These are phyloP conservation scores for Monosporascus sp. DNA, from an alignment of 2,329 filamentous ascomycete genomes.

Conservation along the genomic window DNA sequence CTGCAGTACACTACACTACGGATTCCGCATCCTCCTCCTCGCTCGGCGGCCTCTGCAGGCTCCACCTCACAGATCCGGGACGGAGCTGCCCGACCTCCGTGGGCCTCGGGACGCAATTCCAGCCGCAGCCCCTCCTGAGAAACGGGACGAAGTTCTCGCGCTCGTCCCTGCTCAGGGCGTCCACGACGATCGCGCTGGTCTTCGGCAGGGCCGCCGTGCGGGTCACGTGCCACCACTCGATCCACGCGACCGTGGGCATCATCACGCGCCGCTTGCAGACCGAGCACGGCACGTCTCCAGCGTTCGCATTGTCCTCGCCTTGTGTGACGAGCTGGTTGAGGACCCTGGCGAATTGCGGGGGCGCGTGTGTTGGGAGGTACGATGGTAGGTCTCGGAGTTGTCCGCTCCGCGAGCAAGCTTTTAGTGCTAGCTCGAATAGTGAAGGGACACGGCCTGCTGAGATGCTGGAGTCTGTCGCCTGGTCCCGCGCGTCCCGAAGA, in stretches of 20 bases:
- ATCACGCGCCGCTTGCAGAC: conserved; percentile 45
- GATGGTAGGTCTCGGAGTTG: conserved; percentile 37
- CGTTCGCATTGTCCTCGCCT: conserved; percentile 31
- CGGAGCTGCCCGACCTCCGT: background rate
- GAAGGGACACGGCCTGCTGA: conserved; percentile 38
- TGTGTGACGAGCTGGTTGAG: conserved; percentile 36
- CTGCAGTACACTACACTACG: background rate
- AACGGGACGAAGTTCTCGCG: background rate
- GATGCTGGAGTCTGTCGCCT: background rate
- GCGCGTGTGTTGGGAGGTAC: conserved; percentile 36
- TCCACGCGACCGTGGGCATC: conserved; percentile 51
- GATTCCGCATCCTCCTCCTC: background rate
- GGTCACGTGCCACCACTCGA: conserved; percentile 55
- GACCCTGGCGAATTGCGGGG: conserved; percentile 33
- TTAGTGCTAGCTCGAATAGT: conserved; percentile 46
- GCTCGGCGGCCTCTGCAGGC: background rate
- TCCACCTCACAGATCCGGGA: background rate
- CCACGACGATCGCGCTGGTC: background rate
- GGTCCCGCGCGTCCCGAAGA: conserved; percentile 5
- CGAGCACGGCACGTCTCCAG: conserved; percentile 47
- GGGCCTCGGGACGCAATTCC: background rate
- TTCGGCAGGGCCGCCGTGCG: background rate
- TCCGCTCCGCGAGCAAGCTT: conserved; percentile 38
- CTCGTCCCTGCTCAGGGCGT: background rate
- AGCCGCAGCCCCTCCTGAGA: background rate